phyloP scores from a whole-genome alignment of 179 eudicot genomes.

The Nepenthes alata region DNA sequence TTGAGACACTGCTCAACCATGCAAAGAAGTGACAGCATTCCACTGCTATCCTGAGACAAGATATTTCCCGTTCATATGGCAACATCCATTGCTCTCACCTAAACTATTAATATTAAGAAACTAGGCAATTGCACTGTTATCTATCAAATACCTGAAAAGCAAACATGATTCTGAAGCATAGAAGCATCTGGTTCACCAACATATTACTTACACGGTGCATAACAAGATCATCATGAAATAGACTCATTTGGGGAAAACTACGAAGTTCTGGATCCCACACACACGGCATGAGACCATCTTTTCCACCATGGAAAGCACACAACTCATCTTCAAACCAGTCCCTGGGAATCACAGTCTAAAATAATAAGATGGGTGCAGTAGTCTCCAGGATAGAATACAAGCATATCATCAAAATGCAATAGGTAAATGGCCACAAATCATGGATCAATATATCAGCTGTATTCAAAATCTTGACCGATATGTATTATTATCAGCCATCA shows the following conservation, averaged over 20 bases:
- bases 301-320: conserved; percentile 94
- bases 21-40: conserved; percentile 69
- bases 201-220: conserved; percentile 75
- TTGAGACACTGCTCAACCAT: conserved; percentile 75
- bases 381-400: not conserved
- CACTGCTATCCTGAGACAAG: conserved; percentile 63
- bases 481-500: too few species aligned
- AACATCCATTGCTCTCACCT: too few species aligned
- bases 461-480: too few species aligned
- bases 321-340: conserved; percentile 99
- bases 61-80: not conserved
- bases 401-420: too few species aligned
- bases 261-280: conserved; percentile 84
- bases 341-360: conserved; percentile 34
- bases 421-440: too few species aligned
- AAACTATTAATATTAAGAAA: not conserved
- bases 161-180: conserved; percentile 77
- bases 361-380: conserved; percentile 6
- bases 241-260: conserved; percentile 82
- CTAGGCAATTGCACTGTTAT: not conserved
- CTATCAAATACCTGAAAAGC: conserved; percentile 66
- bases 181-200: conserved; percentile 92
- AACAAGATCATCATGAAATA: conserved; percentile 3
- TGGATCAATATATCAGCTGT: too few species aligned
- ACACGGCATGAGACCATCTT: conserved; percentile 91